These are phyloP conservation scores for Populus davidiana DNA, from an alignment of 345 rosid genomes.

Conservation along the genomic window DNA sequence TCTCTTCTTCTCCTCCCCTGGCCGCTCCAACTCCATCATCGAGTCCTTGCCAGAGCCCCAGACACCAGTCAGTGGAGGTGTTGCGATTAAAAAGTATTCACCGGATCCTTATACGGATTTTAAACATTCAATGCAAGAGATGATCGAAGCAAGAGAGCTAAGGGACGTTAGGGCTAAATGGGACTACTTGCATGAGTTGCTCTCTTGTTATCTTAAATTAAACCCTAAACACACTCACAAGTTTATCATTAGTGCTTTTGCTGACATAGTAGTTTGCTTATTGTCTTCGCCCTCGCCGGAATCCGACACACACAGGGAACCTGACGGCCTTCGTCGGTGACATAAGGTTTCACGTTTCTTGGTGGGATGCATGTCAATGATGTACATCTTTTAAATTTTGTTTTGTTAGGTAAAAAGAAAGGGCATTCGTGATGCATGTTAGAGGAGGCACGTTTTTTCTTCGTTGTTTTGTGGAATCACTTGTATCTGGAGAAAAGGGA, in stretches of 20 bases:
- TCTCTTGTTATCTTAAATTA: constrained; percentile 64
- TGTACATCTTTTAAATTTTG: background rate
- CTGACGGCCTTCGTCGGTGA: constrained; percentile 11
- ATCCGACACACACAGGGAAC: constrained; percentile 11
- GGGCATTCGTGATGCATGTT: background rate
- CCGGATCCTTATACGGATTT: constrained; percentile 79
- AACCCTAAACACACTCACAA: constrained; percentile 70
- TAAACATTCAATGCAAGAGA: constrained; percentile 77
- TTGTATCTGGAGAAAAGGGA: constrained; percentile 11
- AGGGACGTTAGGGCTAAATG: constrained; percentile 47
- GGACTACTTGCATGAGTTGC: constrained; percentile 69
- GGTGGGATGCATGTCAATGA: background rate
- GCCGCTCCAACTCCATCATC: constrained; percentile 77
- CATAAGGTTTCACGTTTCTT: background rate
- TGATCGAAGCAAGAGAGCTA: constrained; percentile 69
- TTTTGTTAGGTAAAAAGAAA: background rate
- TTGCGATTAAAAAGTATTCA: constrained; percentile 59
- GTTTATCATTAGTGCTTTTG: constrained; percentile 69
- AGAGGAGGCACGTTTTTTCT: background rate
- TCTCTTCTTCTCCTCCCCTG: constrained; percentile 91
- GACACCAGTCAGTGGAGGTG: constrained; percentile 39
- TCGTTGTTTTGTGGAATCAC: constrained; percentile 8
- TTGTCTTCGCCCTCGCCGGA: constrained; percentile 35
- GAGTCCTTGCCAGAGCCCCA: constrained; percentile 37
- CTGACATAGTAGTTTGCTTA: constrained; percentile 54